A percentile compares a stretch with the other conserved stretches of the same genome.
Evolutionary conservation across 306 rosid species (phyloP).

Genomic region (Cicer cuneatum): DNA sequence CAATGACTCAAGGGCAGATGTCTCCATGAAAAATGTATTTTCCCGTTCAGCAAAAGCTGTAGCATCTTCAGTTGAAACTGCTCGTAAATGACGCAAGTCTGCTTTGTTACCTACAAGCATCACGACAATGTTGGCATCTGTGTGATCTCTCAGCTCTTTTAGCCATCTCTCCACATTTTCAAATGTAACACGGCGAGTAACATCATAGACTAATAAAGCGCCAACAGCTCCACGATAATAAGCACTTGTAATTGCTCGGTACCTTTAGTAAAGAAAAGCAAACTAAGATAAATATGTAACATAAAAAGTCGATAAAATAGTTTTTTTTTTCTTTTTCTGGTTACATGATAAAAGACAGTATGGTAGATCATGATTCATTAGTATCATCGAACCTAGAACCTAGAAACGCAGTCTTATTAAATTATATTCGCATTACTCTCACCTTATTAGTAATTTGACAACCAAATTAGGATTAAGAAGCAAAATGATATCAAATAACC

Average conservation of each 20-base stretch:
- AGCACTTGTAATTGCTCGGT: slow-evolving; percentile 62
- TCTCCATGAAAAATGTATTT: slow-evolving; percentile 54
- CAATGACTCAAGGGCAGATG: slow-evolving; percentile 57
- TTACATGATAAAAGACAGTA: slow-evolving; percentile 11
- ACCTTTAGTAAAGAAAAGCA: slow-evolving; percentile 37
- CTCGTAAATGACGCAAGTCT: slow-evolving; percentile 54
- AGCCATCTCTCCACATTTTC: slow-evolving; percentile 60
- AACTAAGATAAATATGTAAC: slow-evolving; percentile 26
- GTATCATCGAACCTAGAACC: neutral
- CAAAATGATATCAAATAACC: slow-evolving; percentile 5
- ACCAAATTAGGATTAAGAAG: neutral
- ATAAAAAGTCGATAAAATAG: slow-evolving; percentile 6
- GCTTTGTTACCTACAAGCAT: slow-evolving; percentile 61
- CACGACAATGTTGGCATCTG: slow-evolving; percentile 57
- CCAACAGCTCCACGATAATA: slow-evolving; percentile 61
- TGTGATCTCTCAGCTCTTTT: slow-evolving; percentile 60
- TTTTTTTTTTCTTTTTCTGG: no score
- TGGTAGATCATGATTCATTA: neutral
- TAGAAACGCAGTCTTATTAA: neutral
- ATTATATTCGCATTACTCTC: neutral
- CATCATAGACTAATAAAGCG: slow-evolving; percentile 54
- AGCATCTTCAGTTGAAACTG: slow-evolving; percentile 50
- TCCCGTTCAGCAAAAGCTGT: slow-evolving; percentile 51
- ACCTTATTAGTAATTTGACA: slow-evolving; percentile 1
- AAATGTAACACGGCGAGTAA: slow-evolving; percentile 55